These are phyloP conservation scores for Thelonectria blattea DNA, from an alignment of 2,329 filamentous ascomycete genomes.

Conservation along the genomic window DNA sequence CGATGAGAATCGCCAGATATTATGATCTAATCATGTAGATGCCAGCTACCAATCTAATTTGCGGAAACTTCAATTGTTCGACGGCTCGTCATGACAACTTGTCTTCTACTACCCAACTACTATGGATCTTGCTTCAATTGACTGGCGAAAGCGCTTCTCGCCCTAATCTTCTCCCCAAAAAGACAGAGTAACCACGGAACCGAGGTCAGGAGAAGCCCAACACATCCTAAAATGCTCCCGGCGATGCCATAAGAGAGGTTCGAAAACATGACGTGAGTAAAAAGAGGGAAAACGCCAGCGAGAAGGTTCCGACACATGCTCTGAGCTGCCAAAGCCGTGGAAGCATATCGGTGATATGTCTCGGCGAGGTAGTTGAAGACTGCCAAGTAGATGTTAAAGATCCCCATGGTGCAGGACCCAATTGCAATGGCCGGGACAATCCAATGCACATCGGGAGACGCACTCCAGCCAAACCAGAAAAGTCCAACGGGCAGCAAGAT, in stretches of 20 bases:
- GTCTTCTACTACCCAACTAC: background rate
- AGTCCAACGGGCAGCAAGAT: slow-evolving; percentile 67
- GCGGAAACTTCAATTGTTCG: no score
- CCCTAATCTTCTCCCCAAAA: slow-evolving; percentile 67
- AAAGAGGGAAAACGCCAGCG: slow-evolving; percentile 67
- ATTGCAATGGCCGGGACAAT: slow-evolving; percentile 68
- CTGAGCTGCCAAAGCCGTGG: slow-evolving; percentile 70
- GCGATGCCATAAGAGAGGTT: slow-evolving; percentile 64
- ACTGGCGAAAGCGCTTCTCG: slow-evolving; percentile 67
- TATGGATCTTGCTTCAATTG: background rate
- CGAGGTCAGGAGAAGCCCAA: slow-evolving; percentile 62
- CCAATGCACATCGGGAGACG: slow-evolving; percentile 60
- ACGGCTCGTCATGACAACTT: background rate
- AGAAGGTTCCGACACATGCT: slow-evolving; percentile 70
- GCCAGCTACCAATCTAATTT: no score
- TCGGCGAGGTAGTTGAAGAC: slow-evolving; percentile 75
- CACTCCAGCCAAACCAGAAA: slow-evolving; percentile 75
- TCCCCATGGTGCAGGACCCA: slow-evolving; percentile 68
- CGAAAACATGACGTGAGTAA: slow-evolving; percentile 66
- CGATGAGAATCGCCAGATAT: no score
- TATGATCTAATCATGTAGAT: no score
- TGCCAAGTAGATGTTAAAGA: slow-evolving; percentile 71
- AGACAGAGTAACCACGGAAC: slow-evolving; percentile 73
- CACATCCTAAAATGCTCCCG: slow-evolving; percentile 67
- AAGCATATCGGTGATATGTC: slow-evolving; percentile 70